Percentiles rank a stretch among this genome's conserved stretches.
Evolutionary conservation across 1,284 basidiomycete genomes (phyloP).

Genomic region (Tremellales sp.): DNA sequence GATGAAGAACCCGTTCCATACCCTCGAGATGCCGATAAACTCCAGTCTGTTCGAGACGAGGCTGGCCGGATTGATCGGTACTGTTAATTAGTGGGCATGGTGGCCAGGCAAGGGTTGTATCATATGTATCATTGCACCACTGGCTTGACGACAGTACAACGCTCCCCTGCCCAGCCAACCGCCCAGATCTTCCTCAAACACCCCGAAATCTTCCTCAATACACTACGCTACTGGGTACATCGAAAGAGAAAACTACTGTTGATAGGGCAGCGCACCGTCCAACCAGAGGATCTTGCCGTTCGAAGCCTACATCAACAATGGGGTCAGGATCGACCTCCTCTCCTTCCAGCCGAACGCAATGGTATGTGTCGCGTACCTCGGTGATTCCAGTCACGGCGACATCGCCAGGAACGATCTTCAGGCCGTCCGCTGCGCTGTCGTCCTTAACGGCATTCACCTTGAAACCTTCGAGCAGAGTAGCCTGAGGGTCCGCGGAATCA

Average conservation of each 20-base stretch:
- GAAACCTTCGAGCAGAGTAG: constrained; percentile 29
- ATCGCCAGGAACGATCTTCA: constrained; percentile 38
- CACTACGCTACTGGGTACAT: not conserved
- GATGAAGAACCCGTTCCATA: constrained; percentile 99
- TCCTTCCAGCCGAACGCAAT: not conserved
- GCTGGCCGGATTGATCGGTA: constrained; percentile 43
- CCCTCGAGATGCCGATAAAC: constrained; percentile 97
- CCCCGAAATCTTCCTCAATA: not conserved
- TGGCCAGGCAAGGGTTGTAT: not conserved
- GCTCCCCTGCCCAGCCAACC: not conserved
- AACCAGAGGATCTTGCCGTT: constrained; percentile 43
- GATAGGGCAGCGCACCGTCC: constrained; percentile 23
- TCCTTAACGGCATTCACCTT: constrained; percentile 24
- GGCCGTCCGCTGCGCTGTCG: constrained; percentile 21
- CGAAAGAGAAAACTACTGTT: not conserved
- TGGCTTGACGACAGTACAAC: not conserved
- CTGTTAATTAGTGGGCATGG: constrained; percentile 18
- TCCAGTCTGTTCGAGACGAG: constrained; percentile 80
- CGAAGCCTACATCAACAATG: constrained; percentile 17
- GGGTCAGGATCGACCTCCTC: not conserved
- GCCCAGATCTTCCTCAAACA: not conserved
- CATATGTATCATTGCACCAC: not conserved
- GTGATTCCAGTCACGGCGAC: constrained; percentile 36
- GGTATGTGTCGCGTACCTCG: constrained; percentile 21
- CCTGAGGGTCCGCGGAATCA: constrained; percentile 8